Evolutionary conservation across 2,329 filamentous ascomycete species (phyloP).

Genomic region (Catunica adiposa): DNA sequence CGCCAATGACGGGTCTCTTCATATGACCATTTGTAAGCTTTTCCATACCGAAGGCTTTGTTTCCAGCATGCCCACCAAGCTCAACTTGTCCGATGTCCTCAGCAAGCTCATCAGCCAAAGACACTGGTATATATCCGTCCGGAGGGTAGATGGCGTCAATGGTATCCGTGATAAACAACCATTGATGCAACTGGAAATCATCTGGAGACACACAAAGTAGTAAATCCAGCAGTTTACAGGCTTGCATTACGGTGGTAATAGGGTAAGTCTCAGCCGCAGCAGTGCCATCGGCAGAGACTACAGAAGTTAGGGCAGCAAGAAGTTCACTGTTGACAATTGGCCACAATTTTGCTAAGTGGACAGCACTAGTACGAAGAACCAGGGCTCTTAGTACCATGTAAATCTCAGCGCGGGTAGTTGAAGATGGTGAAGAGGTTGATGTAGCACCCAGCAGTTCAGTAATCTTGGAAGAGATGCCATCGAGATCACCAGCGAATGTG

Average conservation of each 20-base stretch:
- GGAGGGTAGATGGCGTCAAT: constrained; percentile 88
- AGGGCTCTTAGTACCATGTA: constrained; percentile 78
- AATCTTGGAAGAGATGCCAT: constrained; percentile 61
- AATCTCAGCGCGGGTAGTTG: constrained; percentile 71
- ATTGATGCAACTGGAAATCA: constrained; percentile 96
- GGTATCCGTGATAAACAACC: constrained; percentile 93
- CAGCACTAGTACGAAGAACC: constrained; percentile 57
- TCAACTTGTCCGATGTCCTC: constrained; percentile 46
- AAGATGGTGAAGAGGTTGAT: constrained; percentile 78
- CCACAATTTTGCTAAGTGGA: constrained; percentile 76
- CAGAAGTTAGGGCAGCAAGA: constrained; percentile 59
- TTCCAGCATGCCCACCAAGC: constrained; percentile 21
- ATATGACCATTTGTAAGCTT: constrained; percentile 13
- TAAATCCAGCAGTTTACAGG: constrained; percentile 82
- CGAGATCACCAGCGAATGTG: constrained; percentile 61
- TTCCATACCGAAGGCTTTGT: neutral
- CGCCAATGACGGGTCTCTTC: constrained; percentile 34
- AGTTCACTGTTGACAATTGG: constrained; percentile 77
- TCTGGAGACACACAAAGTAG: constrained; percentile 78
- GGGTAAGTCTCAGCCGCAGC: constrained; percentile 54
- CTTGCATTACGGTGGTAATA: constrained; percentile 64
- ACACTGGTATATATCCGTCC: constrained; percentile 48
- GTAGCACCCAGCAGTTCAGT: constrained; percentile 76
- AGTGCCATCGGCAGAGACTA: constrained; percentile 50
- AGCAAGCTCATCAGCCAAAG: constrained; percentile 70